These are phyloP conservation scores for Rhododendron williamsianum DNA, from an alignment of 148 eudicot species.

Conservation along the genomic window DNA sequence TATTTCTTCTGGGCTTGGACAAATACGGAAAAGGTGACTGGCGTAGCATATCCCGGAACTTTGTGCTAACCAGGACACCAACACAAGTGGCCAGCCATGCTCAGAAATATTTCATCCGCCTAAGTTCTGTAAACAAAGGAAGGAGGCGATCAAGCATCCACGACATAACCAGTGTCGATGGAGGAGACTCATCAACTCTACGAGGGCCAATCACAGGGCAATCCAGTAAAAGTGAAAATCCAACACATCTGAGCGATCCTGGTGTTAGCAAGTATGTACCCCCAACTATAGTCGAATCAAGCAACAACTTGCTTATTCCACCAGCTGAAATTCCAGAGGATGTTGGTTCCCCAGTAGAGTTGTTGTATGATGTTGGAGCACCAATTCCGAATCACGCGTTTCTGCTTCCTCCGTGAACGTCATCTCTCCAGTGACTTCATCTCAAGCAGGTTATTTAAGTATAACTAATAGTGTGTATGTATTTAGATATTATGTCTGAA, in stretches of 20 bases:
- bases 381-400: not conserved
- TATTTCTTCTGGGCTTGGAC: constrained; percentile 29
- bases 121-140: not conserved
- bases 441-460: not conserved
- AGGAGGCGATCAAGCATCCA: constrained; percentile 26
- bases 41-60: constrained; percentile 29
- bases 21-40: constrained; percentile 36
- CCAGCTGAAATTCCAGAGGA: not conserved
- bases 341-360: not conserved
- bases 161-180: constrained; percentile 15
- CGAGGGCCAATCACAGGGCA: not conserved
- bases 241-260: not conserved
- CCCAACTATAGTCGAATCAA: not conserved
- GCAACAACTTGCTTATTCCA: not conserved
- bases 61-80: constrained; percentile 24
- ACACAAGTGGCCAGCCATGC: constrained; percentile 50
- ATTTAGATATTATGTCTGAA: not conserved
- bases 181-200: not conserved
- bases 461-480: not conserved
- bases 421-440: not conserved
- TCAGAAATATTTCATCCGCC: constrained; percentile 28
- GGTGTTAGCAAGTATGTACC: not conserved
- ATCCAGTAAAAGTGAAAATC: not conserved
- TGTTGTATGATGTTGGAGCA: not conserved
- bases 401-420: not conserved